phyloP scores from a whole-genome alignment of 768 basidiomycete genomes.

The Russula brevipes region DNA sequence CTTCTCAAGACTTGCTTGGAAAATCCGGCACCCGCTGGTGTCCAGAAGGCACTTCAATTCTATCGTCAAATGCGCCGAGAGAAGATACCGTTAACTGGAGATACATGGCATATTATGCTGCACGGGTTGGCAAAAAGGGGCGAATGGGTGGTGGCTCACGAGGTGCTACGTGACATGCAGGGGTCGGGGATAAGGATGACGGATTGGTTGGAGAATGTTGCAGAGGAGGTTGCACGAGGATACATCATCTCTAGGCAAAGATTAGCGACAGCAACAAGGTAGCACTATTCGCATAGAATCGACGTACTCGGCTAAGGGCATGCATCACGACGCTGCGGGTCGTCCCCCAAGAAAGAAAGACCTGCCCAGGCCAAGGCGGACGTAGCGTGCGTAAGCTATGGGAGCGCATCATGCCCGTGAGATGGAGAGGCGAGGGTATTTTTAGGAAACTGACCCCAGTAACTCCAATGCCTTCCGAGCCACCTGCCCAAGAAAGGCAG shows the following conservation, averaged over 20 bases:
- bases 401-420: background rate
- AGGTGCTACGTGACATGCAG: slow-evolving; percentile 58
- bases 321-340: slow-evolving; percentile 12
- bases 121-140: slow-evolving; percentile 52
- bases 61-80: slow-evolving; percentile 55
- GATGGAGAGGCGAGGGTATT: background rate
- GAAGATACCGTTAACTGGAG: slow-evolving; percentile 45
- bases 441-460: slow-evolving; percentile 60
- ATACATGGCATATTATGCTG: slow-evolving; percentile 77
- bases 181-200: slow-evolving; percentile 48
- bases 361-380: slow-evolving; percentile 55
- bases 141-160: slow-evolving; percentile 57
- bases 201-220: slow-evolving; percentile 34
- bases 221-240: slow-evolving; percentile 24
- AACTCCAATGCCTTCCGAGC: slow-evolving; percentile 79
- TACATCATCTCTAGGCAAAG: slow-evolving; percentile 10
- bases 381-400: slow-evolving; percentile 67
- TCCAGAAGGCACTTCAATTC: slow-evolving; percentile 51
- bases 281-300: slow-evolving; percentile 10
- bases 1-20: slow-evolving; percentile 64
- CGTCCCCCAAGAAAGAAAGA: slow-evolving; percentile 55
- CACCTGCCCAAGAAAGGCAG: slow-evolving; percentile 86
- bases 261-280: slow-evolving; percentile 2
- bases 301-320: background rate
- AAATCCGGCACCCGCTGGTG: slow-evolving; percentile 44